These are phyloP conservation scores for Sphaerosporella brunnea DNA, from an alignment of 495 filamentous ascomycete genomes.

Conservation along the genomic window DNA sequence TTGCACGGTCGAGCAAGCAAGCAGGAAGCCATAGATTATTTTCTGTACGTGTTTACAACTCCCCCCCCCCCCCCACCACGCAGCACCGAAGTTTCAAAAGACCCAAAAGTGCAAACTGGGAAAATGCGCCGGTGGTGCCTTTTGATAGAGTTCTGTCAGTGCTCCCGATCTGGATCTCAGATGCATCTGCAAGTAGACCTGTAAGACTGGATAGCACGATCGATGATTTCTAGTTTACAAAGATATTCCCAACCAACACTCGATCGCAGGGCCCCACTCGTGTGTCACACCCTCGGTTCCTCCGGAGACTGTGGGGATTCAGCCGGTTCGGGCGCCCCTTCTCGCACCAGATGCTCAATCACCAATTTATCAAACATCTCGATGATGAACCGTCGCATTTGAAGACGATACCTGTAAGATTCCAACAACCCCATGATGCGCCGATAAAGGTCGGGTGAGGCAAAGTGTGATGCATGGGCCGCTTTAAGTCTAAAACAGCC, in stretches of 20 bases:
- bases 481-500: constrained; percentile 38
- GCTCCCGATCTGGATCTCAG: not conserved
- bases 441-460: constrained; percentile 56
- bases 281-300: not conserved
- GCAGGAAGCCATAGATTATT: too few species aligned
- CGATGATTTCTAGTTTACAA: not conserved
- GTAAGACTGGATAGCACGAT: not conserved
- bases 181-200: not conserved
- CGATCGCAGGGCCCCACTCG: constrained; percentile 5
- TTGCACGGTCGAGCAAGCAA: not conserved
- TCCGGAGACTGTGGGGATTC: constrained; percentile 12
- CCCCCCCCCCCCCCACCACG: not conserved
- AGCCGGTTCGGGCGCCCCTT: constrained; percentile 12
- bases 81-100: not conserved
- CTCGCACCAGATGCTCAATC: constrained; percentile 54
- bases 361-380: constrained; percentile 87
- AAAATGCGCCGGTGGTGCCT: not conserved
- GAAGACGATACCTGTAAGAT: constrained; percentile 71
- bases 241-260: not conserved
- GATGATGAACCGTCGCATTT: constrained; percentile 68
- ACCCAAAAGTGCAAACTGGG: not conserved
- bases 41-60: too few species aligned
- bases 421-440: constrained; percentile 75
- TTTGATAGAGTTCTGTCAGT: not conserved
- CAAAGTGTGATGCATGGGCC: constrained; percentile 52